Evolutionary conservation across 371 early-diverging fungal species (phyloP).

Genomic region (Synchytrium microbalum): DNA sequence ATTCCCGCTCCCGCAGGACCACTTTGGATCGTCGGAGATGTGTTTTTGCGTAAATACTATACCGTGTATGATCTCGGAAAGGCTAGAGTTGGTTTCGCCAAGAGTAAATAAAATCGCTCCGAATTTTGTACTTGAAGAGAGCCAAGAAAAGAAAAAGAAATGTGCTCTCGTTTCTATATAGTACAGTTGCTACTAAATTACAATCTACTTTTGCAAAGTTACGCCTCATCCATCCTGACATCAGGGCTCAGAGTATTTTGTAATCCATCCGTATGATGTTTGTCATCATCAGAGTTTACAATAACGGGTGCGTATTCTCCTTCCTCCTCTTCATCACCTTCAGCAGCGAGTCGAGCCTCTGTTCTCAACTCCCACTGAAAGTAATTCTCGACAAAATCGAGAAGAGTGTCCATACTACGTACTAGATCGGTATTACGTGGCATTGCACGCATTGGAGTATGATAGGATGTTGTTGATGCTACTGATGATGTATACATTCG

Average conservation of each 20-base stretch:
- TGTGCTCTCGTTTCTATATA: no score
- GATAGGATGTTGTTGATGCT: background rate
- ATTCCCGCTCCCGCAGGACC: slow-evolving; percentile 44
- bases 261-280: background rate
- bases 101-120: background rate
- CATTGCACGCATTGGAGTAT: slow-evolving; percentile 11
- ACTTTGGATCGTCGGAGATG: slow-evolving; percentile 84
- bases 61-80: slow-evolving; percentile 59
- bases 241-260: no score
- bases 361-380: slow-evolving; percentile 23
- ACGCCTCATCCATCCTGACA: no score
- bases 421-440: slow-evolving; percentile 8
- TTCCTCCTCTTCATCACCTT: slow-evolving; percentile 15
- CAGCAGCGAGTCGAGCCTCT: slow-evolving; percentile 5
- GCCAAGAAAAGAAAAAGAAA: no score
- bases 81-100: slow-evolving; percentile 25
- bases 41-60: slow-evolving; percentile 85
- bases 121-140: no score
- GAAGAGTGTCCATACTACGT: slow-evolving; percentile 7
- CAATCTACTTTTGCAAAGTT: no score
- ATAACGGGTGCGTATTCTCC: slow-evolving; percentile 24
- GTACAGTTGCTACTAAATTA: no score
- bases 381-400: slow-evolving; percentile 13
- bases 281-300: slow-evolving; percentile 8
- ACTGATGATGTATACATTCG: background rate